phyloP scores from a whole-genome alignment of 805 yeast species.

The Hanseniaspora osmophila region DNA sequence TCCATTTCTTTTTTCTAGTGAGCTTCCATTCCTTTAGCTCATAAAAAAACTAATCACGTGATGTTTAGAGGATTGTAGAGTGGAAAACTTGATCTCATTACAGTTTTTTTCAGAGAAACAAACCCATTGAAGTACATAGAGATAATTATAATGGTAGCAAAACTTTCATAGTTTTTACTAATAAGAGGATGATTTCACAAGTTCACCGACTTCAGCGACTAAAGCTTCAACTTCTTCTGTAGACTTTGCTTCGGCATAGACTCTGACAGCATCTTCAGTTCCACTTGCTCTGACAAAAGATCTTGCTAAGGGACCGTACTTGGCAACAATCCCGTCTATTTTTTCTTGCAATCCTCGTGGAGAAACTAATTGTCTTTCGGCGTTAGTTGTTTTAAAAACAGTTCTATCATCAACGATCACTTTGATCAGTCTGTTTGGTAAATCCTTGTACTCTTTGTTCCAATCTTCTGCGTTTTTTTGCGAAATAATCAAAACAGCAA shows the following conservation, averaged over 20 bases:
- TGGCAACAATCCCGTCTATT: slow-evolving; percentile 51
- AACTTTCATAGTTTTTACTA: not conserved
- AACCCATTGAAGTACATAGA: not conserved
- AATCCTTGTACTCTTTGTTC: slow-evolving; percentile 65
- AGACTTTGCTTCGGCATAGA: slow-evolving; percentile 77
- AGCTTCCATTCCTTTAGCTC: no score
- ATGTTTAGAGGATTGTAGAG: not conserved
- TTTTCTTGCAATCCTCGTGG: slow-evolving; percentile 66
- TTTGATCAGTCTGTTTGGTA: slow-evolving; percentile 76
- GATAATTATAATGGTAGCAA: not conserved
- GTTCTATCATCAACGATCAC: slow-evolving; percentile 73
- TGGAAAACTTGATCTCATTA: not conserved
- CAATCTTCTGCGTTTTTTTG: slow-evolving; percentile 51
- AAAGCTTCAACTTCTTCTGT: slow-evolving; percentile 33
- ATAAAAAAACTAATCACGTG: no score
- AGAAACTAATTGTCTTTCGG: slow-evolving; percentile 66
- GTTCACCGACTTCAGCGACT: slow-evolving; percentile 25
- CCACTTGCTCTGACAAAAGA: slow-evolving; percentile 95
- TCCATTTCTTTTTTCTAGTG: no score
- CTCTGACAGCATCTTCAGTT: slow-evolving; percentile 93
- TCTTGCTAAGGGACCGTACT: slow-evolving; percentile 32
- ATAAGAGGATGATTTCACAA: slow-evolving; percentile 17
- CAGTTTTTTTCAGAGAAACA: not conserved
- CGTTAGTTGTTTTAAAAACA: slow-evolving; percentile 71
- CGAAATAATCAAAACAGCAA: slow-evolving; percentile 46